Conservation (phyloP, 352 stramenopile genomes). For the Phytophthora pisi region DNA sequence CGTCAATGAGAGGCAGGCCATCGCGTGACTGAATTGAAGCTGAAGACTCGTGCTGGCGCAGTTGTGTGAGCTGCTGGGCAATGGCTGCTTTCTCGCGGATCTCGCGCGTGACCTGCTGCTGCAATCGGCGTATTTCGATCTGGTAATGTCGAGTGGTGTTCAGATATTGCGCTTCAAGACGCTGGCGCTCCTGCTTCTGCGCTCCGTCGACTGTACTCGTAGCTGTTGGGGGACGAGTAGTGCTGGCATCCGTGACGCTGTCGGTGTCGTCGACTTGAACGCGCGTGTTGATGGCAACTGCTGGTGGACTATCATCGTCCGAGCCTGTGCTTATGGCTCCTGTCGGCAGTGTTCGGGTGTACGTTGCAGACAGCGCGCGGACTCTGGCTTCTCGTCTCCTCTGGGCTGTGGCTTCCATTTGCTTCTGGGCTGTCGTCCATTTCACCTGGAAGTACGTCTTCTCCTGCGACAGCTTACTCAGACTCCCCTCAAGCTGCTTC, state of each 20-base stretch:
- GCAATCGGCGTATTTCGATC: slow-evolving; percentile 70
- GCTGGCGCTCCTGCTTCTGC: slow-evolving; percentile 13
- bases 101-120: slow-evolving; percentile 64
- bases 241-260: slow-evolving; percentile 32
- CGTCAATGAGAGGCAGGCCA: slow-evolving; percentile 9
- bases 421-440: slow-evolving; percentile 48
- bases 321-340: not conserved
- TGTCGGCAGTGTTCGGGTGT: slow-evolving; percentile 20
- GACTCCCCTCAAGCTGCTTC: slow-evolving; percentile 52
- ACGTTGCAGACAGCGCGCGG: slow-evolving; percentile 50
- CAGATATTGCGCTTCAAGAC: slow-evolving; percentile 29
- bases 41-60: slow-evolving; percentile 21
- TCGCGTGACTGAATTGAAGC: slow-evolving; percentile 10
- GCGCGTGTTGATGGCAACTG: not conserved
- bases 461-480: slow-evolving; percentile 55
- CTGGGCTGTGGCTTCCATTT: slow-evolving; percentile 45
- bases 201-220: not conserved
- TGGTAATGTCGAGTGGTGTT: slow-evolving; percentile 63
- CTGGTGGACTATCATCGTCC: slow-evolving; percentile 9
- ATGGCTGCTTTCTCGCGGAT: slow-evolving; percentile 50
- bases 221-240: slow-evolving; percentile 30
- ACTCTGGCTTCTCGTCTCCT: slow-evolving; percentile 56
- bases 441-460: slow-evolving; percentile 54
- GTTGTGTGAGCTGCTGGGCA: slow-evolving; percentile 51
- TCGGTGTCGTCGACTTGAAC: slow-evolving; percentile 29